These are phyloP conservation scores for Ophiostoma fasciatum DNA, from an alignment of 2,329 filamentous ascomycete genomes.

Conservation along the genomic window DNA sequence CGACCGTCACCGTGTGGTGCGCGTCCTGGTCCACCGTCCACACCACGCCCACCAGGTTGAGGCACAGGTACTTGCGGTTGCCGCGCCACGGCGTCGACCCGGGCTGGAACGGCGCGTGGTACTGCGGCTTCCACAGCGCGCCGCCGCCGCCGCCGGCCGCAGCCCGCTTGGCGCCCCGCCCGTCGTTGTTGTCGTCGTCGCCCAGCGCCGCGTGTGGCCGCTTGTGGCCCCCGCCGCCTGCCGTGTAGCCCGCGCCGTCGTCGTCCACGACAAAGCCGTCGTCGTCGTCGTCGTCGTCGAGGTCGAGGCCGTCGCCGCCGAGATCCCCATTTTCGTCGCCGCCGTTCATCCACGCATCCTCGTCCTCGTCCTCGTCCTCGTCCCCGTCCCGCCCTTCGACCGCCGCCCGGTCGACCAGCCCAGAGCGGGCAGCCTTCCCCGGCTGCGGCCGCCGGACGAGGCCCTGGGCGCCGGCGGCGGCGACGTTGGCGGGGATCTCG, in stretches of 20 bases:
- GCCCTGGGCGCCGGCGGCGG: slow-evolving; percentile 7
- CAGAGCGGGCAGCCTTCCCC: background rate
- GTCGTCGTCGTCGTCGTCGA: slow-evolving; percentile 30
- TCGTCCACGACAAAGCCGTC: slow-evolving; percentile 91
- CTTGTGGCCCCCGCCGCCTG: slow-evolving; percentile 28
- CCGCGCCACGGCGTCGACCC: slow-evolving; percentile 94
- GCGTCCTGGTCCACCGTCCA: slow-evolving; percentile 96
- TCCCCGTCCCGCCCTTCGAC: slow-evolving; percentile 3
- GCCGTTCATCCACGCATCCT: too few species aligned
- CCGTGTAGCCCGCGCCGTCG: slow-evolving; percentile 85
- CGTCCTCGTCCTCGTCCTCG: slow-evolving; percentile 3
- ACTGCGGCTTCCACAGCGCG: slow-evolving; percentile 38
- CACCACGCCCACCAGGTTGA: slow-evolving; percentile 86
- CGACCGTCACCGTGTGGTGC: slow-evolving; percentile 85
- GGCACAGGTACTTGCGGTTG: slow-evolving; percentile 80
- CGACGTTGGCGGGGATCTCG: slow-evolving; percentile 49
- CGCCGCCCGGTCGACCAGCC: slow-evolving; percentile 4
- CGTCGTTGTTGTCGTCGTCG: slow-evolving; percentile 30
- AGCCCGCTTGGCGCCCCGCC: slow-evolving; percentile 29
- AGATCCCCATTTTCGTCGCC: slow-evolving; percentile 43
- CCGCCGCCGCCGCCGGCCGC: background rate
- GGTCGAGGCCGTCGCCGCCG: slow-evolving; percentile 61
- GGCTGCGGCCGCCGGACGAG: slow-evolving; percentile 6
- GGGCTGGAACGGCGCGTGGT: slow-evolving; percentile 80
- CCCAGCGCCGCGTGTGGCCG: slow-evolving; percentile 33